Conservation (phyloP, 2,329 filamentous ascomycete species). For the Exophiala oligosperma region DNA sequence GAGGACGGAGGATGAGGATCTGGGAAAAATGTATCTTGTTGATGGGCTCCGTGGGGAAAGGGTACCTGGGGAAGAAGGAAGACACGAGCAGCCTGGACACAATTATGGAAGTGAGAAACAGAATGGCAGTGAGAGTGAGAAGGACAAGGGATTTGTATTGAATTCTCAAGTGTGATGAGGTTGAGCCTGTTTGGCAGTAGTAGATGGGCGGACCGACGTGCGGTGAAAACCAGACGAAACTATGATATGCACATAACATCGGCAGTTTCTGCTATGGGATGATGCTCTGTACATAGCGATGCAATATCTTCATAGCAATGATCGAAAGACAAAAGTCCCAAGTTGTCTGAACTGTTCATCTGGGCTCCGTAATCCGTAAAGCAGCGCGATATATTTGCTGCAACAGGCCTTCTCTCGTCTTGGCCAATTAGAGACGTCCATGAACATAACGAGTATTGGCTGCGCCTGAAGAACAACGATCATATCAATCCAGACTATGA, state of each 20-base stretch:
- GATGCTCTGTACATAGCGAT: too few relatives aligned
- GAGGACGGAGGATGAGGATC: background rate
- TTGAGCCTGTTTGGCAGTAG: background rate
- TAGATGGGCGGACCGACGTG: too few relatives aligned
- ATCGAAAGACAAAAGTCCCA: background rate
- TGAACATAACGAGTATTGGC: background rate
- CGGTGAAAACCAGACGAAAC: background rate
- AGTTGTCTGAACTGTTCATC: background rate
- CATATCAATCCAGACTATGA: background rate
- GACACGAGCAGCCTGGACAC: background rate
- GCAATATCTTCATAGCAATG: too few relatives aligned
- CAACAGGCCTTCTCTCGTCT: background rate
- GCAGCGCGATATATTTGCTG: background rate
- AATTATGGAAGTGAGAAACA: background rate
- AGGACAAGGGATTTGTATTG: background rate
- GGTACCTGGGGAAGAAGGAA: background rate
- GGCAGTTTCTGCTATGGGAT: background rate
- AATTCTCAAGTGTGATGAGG: background rate
- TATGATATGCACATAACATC: background rate
- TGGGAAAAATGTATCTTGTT: background rate
- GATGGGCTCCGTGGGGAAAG: background rate
- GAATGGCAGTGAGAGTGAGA: too few relatives aligned
- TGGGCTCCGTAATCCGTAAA: background rate
- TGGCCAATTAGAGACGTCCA: constrained; percentile 7
- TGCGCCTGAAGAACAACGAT: background rate